Conservation (phyloP, 1,284 basidiomycete genomes). For the Malassezia vespertilionis region DNA sequence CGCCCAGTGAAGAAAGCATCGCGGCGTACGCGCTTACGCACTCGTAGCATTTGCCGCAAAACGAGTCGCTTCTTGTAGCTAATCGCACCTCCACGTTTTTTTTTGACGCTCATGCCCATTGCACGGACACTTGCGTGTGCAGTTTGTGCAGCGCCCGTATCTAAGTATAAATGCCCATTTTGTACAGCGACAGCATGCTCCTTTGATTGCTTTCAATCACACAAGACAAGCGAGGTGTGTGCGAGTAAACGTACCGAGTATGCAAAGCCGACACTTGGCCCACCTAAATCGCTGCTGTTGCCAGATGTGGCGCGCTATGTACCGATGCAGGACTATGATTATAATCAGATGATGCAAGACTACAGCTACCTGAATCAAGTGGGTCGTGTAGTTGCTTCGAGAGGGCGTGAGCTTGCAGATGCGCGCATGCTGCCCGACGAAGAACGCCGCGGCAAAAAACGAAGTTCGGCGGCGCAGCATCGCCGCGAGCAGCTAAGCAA, state of each 20-base stretch:
- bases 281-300: neutral
- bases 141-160: constrained; percentile 2
- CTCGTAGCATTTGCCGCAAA: too few relatives aligned
- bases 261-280: neutral
- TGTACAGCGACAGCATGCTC: constrained; percentile 9
- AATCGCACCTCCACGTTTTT: neutral
- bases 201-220: constrained; percentile 6
- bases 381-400: constrained; percentile 12
- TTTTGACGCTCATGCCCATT: neutral
- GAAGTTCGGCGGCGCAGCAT: constrained; percentile 9
- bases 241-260: neutral
- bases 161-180: constrained; percentile 17
- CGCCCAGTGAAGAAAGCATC: too few relatives aligned
- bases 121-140: constrained; percentile 1
- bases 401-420: constrained; percentile 3
- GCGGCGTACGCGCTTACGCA: constrained; percentile 1
- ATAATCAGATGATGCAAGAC: constrained; percentile 15
- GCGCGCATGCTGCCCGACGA: constrained; percentile 1
- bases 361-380: constrained; percentile 15
- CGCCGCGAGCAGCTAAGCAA: constrained; percentile 9
- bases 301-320: constrained; percentile 4
- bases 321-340: constrained; percentile 12
- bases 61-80: constrained; percentile 8
- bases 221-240: constrained; percentile 5
- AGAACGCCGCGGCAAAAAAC: neutral